phyloP scores from a whole-genome alignment of 2,329 filamentous ascomycete genomes.

The Exophiala mesophila region DNA sequence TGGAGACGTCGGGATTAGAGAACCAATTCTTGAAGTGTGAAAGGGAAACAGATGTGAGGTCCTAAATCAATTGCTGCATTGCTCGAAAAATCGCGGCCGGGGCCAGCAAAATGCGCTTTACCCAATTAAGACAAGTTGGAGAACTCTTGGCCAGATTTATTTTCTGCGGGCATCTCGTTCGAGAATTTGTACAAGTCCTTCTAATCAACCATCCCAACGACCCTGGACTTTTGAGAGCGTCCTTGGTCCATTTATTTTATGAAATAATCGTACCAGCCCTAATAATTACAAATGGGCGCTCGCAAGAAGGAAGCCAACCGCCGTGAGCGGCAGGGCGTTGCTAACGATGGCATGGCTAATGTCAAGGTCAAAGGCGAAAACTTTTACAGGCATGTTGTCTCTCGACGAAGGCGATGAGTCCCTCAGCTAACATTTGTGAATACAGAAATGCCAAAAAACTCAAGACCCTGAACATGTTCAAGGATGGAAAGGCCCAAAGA shows the following conservation, averaged over 20 bases:
- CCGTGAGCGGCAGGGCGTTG: constrained; percentile 79
- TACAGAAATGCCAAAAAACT: constrained; percentile 71
- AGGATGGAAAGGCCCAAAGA: constrained; percentile 75
- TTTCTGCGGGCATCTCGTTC: background rate
- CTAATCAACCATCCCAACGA: no score
- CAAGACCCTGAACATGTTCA: constrained; percentile 83
- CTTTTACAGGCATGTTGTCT: constrained; percentile 70
- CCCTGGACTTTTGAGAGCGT: background rate
- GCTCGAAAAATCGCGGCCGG: constrained; percentile 3
- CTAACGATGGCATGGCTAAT: constrained; percentile 81
- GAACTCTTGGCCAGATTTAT: background rate
- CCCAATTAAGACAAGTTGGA: background rate
- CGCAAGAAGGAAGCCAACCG: constrained; percentile 86
- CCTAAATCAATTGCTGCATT: background rate
- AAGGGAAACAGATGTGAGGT: no score
- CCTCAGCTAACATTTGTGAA: constrained; percentile 1
- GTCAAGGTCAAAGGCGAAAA: constrained; percentile 95
- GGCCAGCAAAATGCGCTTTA: background rate
- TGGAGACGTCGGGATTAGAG: no score
- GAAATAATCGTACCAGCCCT: no score
- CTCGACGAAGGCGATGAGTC: no score
- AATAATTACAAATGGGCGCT: constrained; percentile 63
- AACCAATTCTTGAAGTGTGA: no score
- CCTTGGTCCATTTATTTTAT: no score
- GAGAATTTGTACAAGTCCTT: background rate